Percentiles rank a stretch among this genome's conserved stretches.
Evolutionary conservation across 1,284 basidiomycete species (phyloP).

Genomic region (Ustilago shanxiensis): DNA sequence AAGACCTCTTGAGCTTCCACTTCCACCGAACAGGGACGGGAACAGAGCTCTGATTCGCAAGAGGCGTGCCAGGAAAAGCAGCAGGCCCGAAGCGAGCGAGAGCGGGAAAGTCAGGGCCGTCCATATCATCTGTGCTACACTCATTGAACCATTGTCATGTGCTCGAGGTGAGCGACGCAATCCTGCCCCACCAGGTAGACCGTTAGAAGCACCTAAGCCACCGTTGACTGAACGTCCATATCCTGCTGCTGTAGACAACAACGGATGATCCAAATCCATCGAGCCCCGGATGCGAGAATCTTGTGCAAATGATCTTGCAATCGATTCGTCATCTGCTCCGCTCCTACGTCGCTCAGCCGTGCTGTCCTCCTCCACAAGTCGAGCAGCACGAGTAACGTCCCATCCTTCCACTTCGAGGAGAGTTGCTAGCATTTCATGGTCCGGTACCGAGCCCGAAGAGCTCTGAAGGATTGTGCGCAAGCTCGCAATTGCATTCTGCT

Average conservation of each 20-base stretch:
- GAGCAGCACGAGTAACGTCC: conserved; percentile 44
- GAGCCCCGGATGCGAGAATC: conserved; percentile 29
- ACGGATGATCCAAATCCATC: conserved; percentile 27
- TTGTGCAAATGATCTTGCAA: conserved; percentile 45
- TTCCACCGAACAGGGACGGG: conserved; percentile 30
- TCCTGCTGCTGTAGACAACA: conserved; percentile 1
- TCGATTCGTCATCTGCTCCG: conserved; percentile 52
- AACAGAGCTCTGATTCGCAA: conserved; percentile 37
- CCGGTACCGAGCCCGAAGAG: conserved; percentile 20
- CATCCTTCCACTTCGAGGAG: conserved; percentile 55
- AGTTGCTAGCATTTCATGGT: conserved; percentile 40
- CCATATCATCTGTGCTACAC: conserved; percentile 50
- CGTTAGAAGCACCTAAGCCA: conserved; percentile 24
- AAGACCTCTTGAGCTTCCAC: background rate
- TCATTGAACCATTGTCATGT: conserved; percentile 8
- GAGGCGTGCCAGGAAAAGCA: conserved; percentile 47
- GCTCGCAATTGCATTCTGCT: conserved; percentile 46
- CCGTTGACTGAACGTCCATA: background rate
- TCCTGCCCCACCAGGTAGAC: conserved; percentile 35
- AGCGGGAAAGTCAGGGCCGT: conserved; percentile 51
- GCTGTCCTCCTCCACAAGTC: conserved; percentile 45
- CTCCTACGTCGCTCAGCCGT: conserved; percentile 45
- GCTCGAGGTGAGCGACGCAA: conserved; percentile 27
- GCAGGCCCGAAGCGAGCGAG: conserved; percentile 42
- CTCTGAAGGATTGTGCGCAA: conserved; percentile 38